These are phyloP conservation scores for Epicoccum nigrum DNA, from an alignment of 2,329 filamentous ascomycete species.

Conservation along the genomic window DNA sequence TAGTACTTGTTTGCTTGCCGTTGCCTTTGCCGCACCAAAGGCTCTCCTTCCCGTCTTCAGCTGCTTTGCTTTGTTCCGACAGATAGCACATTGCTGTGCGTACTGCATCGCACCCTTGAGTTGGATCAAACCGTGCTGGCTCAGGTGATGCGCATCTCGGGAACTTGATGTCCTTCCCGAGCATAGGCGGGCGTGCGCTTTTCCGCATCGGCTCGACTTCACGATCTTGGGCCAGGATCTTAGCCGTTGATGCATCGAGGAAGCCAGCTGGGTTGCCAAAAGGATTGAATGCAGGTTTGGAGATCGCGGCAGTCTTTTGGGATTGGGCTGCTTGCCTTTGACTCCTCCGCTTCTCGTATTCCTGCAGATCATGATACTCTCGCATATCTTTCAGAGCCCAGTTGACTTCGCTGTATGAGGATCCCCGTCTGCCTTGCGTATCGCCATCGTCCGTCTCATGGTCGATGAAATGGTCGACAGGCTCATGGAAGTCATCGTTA, in stretches of 20 bases:
- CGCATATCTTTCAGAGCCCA: slow-evolving; percentile 86
- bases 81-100: slow-evolving; percentile 57
- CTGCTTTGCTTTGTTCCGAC: slow-evolving; percentile 55
- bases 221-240: slow-evolving; percentile 44
- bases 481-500: slow-evolving; percentile 71
- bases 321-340: slow-evolving; percentile 43
- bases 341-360: slow-evolving; percentile 38
- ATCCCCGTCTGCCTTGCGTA: slow-evolving; percentile 57
- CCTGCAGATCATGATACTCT: slow-evolving; percentile 70
- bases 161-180: slow-evolving; percentile 80
- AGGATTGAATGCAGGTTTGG: slow-evolving; percentile 30
- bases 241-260: slow-evolving; percentile 30
- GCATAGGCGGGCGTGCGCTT: slow-evolving; percentile 78
- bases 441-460: slow-evolving; percentile 58
- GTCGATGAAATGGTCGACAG: slow-evolving; percentile 73
- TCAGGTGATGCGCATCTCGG: slow-evolving; percentile 83
- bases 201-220: slow-evolving; percentile 63
- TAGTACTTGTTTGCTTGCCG: slow-evolving; percentile 36
- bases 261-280: slow-evolving; percentile 50
- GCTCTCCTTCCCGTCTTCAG: slow-evolving; percentile 55
- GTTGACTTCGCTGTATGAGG: slow-evolving; percentile 67
- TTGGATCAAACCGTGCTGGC: slow-evolving; percentile 80
- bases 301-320: slow-evolving; percentile 34
- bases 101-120: slow-evolving; percentile 64
- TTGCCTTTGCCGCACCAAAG: slow-evolving; percentile 62